Conservation (phyloP, 192 early-diverging fungal genomes). For the Backusella parvicylindrica region DNA sequence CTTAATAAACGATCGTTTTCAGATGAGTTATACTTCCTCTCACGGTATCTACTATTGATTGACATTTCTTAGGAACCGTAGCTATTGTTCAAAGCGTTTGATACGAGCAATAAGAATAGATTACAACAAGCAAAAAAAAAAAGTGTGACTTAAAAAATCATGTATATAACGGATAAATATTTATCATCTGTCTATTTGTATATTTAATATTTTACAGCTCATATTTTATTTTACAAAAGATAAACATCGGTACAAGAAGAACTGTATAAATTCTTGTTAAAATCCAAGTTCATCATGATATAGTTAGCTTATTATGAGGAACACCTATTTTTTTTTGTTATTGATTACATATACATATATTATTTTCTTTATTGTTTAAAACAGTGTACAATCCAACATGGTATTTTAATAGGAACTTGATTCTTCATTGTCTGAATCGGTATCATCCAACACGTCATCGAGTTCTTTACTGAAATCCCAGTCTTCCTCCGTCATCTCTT, state of each 20-base stretch:
- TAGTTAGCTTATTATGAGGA: too few relatives aligned
- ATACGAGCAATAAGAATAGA: neutral
- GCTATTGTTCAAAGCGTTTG: neutral
- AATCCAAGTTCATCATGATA: too few relatives aligned
- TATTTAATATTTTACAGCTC: too few relatives aligned
- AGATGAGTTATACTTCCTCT: slow-evolving; percentile 15
- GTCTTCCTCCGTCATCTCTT: neutral
- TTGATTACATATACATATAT: too few relatives aligned
- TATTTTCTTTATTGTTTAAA: neutral
- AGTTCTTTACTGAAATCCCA: neutral
- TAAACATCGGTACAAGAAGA: too few relatives aligned
- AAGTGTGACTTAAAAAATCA: neutral
- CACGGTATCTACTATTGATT: slow-evolving; percentile 15
- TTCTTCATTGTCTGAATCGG: neutral
- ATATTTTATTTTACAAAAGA: too few relatives aligned
- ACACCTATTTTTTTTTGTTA: too few relatives aligned
- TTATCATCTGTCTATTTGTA: too few relatives aligned
- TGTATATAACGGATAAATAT: too few relatives aligned
- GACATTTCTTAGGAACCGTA: neutral
- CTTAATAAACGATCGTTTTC: slow-evolving; percentile 22
- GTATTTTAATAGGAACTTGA: neutral
- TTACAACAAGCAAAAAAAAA: neutral
- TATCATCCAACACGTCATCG: neutral
- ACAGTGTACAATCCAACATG: too few relatives aligned
- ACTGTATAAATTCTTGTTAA: too few relatives aligned